Conservation (phyloP, 495 filamentous ascomycete species). For the Xylaria bambusicola region DNA sequence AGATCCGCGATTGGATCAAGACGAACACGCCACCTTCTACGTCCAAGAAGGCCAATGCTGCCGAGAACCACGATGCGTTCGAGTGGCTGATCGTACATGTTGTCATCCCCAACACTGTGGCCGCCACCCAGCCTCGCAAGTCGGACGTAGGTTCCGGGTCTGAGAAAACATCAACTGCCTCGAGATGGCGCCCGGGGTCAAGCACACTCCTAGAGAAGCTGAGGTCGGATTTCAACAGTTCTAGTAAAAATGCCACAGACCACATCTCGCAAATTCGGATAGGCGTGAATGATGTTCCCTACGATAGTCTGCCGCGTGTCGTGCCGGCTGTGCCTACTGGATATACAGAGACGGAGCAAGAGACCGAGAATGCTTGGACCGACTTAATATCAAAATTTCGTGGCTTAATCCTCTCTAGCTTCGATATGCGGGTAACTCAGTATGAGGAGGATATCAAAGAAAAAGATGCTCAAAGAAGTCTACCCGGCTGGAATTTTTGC, state of each 20-base stretch:
- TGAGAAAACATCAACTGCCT: constrained; percentile 45
- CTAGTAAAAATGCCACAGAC: constrained; percentile 74
- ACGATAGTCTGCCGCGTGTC: constrained; percentile 56
- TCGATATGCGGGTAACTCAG: constrained; percentile 86
- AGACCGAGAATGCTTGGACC: constrained; percentile 71
- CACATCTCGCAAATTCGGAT: constrained; percentile 85
- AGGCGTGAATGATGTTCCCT: constrained; percentile 61
- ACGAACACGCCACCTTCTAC: constrained; percentile 59
- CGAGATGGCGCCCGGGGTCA: constrained; percentile 77
- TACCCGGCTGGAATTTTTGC: constrained; percentile 99
- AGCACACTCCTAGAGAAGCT: constrained; percentile 87
- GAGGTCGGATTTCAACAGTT: constrained; percentile 86
- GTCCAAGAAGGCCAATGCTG: constrained; percentile 43
- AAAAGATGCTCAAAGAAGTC: constrained; percentile 79
- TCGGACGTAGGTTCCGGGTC: constrained; percentile 43
- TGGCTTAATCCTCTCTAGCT: constrained; percentile 80
- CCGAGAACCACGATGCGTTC: constrained; percentile 89
- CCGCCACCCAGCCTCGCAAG: constrained; percentile 67
- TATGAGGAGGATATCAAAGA: constrained; percentile 98
- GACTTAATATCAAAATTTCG: constrained; percentile 88
- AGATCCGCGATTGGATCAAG: constrained; percentile 89
- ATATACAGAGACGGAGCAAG: constrained; percentile 65
- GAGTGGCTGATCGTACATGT: constrained; percentile 97
- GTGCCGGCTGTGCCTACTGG: constrained; percentile 58
- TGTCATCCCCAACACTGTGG: constrained; percentile 75